Base-by-base conservation (phyloP, 2,329 filamentous ascomycete genomes). In the Scedosporium dehoogii region DNA sequence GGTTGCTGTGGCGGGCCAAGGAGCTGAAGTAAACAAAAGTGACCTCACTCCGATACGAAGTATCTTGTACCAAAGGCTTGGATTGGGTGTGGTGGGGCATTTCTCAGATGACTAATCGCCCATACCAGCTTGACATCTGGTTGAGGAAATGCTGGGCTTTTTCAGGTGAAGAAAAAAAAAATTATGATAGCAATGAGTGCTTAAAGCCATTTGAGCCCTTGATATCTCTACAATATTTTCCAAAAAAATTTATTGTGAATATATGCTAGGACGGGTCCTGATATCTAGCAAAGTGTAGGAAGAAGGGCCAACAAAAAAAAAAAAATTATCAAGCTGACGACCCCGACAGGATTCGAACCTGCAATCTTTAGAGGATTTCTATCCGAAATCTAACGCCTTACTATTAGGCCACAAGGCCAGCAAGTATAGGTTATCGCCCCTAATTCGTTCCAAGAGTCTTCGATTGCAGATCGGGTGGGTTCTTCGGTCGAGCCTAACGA, bases 341-440 rank as follows among this genome's bases (percentile, higher is more conserved):
- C 55, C 60, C 60, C 60, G 48, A 38, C 53, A 61, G 59, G 59
- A 61, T 61, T 61, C 59, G 59, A 56, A 61, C 59, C 59, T 51
- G 53, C 59, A 61, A 61, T 61, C 48, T 61, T 56, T 53, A 61
- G 46, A 61, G 59, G 51, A 33, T 18, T 60, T 53, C 42, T 33
- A 51, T 18, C 59, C 59, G 59, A 61, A 55, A 61, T 61, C 46
- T 61, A 51, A 56, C 59, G 59, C 59, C 59, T 61, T 61, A 61
- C 59, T 48, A 61, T 61, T 61, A 61, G 59, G 59, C 59, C 59
- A 61, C 59, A 61, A 61, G 59, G 59, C 59, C 59, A 46, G 29
- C 38, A 44, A 38, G 42, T 42, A 42, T 23, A 3, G 42, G n/a
- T 18, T 12, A 16, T 16, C 25, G 7, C 7, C 18, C 4, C 18